Percentiles rank a stretch among this genome's conserved stretches.
Evolutionary conservation across 345 rosid genomes (phyloP).

Genomic region (Eucalyptus cloeziana): DNA sequence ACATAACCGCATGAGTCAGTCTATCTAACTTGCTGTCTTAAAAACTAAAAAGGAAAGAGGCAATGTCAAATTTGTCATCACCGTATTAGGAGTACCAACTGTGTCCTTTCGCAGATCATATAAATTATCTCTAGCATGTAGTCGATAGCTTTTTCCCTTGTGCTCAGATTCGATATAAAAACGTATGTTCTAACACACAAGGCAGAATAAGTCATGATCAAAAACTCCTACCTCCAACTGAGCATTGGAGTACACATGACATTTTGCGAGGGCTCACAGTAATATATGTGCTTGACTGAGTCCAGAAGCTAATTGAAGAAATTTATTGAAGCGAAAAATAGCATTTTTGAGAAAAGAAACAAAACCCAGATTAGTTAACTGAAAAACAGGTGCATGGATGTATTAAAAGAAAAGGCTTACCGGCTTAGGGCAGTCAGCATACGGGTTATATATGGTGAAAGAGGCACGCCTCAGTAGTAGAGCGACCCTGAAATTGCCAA

Average conservation of each 20-base stretch:
- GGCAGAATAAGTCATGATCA: background rate
- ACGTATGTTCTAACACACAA: background rate
- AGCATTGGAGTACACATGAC: background rate
- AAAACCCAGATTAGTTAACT: background rate
- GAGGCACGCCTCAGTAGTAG: conserved; percentile 22
- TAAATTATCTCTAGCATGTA: background rate
- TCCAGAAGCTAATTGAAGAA: background rate
- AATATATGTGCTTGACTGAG: background rate
- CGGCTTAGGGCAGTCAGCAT: background rate
- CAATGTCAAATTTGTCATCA: background rate
- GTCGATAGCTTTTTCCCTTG: background rate
- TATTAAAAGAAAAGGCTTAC: background rate
- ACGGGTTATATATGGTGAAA: background rate
- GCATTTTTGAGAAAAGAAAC: background rate
- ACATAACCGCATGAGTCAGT: background rate
- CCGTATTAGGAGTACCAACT: background rate
- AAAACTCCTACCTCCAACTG: background rate
- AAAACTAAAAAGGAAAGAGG: background rate
- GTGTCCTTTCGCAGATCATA: background rate
- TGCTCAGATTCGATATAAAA: background rate
- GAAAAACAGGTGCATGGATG: background rate
- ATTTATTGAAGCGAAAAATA: background rate
- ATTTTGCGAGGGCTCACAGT: background rate
- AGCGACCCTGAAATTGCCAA: conserved; percentile 29
- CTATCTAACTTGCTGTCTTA: background rate